A percentile compares a stretch with the other conserved stretches of the same genome.
Evolutionary conservation across 2,329 filamentous ascomycete species (phyloP).

Genomic region (Stemphylium vesicarium): DNA sequence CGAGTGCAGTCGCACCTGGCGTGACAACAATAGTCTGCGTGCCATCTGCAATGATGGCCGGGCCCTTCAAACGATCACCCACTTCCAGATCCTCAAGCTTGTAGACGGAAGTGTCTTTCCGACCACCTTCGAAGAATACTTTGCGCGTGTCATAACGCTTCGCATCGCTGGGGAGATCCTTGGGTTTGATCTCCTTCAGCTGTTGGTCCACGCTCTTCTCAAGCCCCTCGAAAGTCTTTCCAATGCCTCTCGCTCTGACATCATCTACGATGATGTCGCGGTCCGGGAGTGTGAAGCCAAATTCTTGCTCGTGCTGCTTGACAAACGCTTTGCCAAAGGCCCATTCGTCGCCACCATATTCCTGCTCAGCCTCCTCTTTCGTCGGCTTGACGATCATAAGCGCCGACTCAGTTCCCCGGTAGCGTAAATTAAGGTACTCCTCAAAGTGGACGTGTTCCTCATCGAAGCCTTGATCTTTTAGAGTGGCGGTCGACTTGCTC

Average conservation of each 20-base stretch:
- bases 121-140: slow-evolving; percentile 85
- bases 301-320: slow-evolving; percentile 87
- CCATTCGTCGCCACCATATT: slow-evolving; percentile 72
- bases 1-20: slow-evolving; percentile 74
- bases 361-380: slow-evolving; percentile 64
- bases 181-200: slow-evolving; percentile 70
- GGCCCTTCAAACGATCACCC: slow-evolving; percentile 76
- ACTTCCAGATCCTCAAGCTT: slow-evolving; percentile 76
- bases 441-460: slow-evolving; percentile 80
- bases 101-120: slow-evolving; percentile 80
- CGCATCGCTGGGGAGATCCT: slow-evolving; percentile 60
- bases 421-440: slow-evolving; percentile 93
- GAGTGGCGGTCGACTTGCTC: slow-evolving; percentile 70
- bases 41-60: slow-evolving; percentile 84
- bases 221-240: slow-evolving; percentile 80
- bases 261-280: slow-evolving; percentile 91
- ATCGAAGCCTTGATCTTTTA: slow-evolving; percentile 80
- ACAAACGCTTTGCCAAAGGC: slow-evolving; percentile 85
- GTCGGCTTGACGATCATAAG: slow-evolving; percentile 84
- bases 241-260: slow-evolving; percentile 85
- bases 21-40: slow-evolving; percentile 93
- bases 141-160: slow-evolving; percentile 71
- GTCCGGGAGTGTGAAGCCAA: slow-evolving; percentile 86
- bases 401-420: slow-evolving; percentile 87
- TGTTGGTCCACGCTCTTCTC: slow-evolving; percentile 87